These are phyloP conservation scores for Pyrenophora teres DNA, from an alignment of 2,329 filamentous ascomycete species.

Conservation along the genomic window DNA sequence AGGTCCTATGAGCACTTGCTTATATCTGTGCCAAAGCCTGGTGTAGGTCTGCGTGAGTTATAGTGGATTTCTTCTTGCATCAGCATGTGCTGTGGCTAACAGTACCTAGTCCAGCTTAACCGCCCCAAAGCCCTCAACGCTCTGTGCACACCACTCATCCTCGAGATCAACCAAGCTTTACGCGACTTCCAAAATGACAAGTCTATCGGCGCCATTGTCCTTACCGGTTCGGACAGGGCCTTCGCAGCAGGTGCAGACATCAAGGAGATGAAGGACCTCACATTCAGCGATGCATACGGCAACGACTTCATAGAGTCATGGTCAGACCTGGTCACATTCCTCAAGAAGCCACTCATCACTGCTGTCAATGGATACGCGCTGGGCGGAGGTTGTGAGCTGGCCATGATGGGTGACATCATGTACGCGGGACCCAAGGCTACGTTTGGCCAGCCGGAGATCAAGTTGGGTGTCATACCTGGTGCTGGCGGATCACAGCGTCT, in stretches of 20 bases:
- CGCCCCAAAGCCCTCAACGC: conserved; percentile 96
- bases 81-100: conserved; percentile 9
- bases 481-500: conserved; percentile 90
- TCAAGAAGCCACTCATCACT: conserved; percentile 93
- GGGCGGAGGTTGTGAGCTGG: conserved; percentile 93
- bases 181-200: conserved; percentile 41
- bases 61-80: background rate
- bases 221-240: conserved; percentile 87
- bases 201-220: conserved; percentile 54
- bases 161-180: conserved; percentile 66
- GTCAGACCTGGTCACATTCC: conserved; percentile 79
- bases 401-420: conserved; percentile 95
- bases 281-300: conserved; percentile 85
- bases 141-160: conserved; percentile 86
- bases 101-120: conserved; percentile 77
- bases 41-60: conserved; percentile 79
- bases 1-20: conserved; percentile 77
- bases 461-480: conserved; percentile 88
- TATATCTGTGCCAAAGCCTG: conserved; percentile 80
- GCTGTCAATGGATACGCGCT: conserved; percentile 94
- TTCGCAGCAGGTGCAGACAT: conserved; percentile 88
- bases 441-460: conserved; percentile 97
- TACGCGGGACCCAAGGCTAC: conserved; percentile 86
- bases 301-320: conserved; percentile 93
- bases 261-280: conserved; percentile 96